Conservation (phyloP, 352 stramenopile species). For the Pythium angustatum region DNA sequence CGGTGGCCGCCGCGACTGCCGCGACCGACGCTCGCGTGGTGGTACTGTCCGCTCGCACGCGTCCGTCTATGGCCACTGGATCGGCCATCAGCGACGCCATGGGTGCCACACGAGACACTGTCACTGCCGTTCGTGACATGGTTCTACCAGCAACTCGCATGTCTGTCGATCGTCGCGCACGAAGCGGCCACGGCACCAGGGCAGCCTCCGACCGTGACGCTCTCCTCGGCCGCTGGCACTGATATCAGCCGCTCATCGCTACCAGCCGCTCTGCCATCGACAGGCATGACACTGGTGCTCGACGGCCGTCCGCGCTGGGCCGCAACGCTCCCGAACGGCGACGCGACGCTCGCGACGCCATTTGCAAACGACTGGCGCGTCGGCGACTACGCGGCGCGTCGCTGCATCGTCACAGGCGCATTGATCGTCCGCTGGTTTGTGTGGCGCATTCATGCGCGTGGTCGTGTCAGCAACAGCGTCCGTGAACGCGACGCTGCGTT, state of each 20-base stretch:
- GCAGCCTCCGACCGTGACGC: not conserved
- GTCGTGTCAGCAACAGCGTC: not conserved
- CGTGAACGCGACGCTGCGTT: not conserved
- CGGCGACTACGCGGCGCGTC: not conserved
- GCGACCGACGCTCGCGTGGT: not conserved
- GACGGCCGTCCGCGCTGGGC: constrained; percentile 3
- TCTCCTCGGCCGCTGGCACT: not conserved
- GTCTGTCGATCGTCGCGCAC: too few relatives aligned
- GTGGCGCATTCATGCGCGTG: not conserved
- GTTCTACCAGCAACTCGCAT: constrained; percentile 4
- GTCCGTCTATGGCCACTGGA: not conserved
- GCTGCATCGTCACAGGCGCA: not conserved
- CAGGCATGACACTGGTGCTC: not conserved
- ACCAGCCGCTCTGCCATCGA: too few relatives aligned
- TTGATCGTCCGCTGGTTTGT: not conserved
- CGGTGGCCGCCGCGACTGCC: not conserved
- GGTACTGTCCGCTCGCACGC: not conserved
- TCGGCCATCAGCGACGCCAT: too few relatives aligned
- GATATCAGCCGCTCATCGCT: too few relatives aligned
- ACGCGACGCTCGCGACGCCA: constrained; percentile 4
- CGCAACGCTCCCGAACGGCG: constrained; percentile 5
- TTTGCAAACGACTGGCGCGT: not conserved
- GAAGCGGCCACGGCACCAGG: not conserved
- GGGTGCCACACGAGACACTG: too few relatives aligned
- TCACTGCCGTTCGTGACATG: constrained; percentile 3